Percentiles rank a stretch among this genome's conserved stretches.
Conservation (phyloP, 2,329 filamentous ascomycete genomes). For the Juglanconis oblonga region DNA sequence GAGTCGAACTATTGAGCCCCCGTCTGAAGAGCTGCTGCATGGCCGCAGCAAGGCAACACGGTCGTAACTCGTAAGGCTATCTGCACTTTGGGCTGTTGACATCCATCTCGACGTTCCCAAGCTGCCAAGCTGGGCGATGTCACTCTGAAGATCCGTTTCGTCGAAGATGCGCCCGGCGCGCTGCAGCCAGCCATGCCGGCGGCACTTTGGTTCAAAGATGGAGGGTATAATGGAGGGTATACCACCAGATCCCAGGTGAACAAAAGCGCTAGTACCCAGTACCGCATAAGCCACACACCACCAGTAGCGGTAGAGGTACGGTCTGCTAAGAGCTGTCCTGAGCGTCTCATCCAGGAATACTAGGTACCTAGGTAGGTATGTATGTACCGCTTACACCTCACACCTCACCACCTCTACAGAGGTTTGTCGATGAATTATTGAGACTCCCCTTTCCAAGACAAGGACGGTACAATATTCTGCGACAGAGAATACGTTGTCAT, state of each 20-base stretch:
- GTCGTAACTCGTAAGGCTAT: background rate
- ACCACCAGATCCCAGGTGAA: background rate
- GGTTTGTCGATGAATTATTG: too few relatives aligned
- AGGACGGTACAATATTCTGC: too few relatives aligned
- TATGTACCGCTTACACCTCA: too few relatives aligned
- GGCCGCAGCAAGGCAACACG: background rate
- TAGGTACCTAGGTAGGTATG: too few relatives aligned
- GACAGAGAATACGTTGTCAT: background rate
- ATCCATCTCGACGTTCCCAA: background rate
- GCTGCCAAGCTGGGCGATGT: background rate
- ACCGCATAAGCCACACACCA: background rate
- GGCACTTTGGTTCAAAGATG: background rate
- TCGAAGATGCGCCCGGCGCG: slow-evolving; percentile 3
- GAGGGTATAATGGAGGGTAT: slow-evolving; percentile 7
- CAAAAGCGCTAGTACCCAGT: background rate
- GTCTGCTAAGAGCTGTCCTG: background rate
- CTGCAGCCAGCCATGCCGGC: background rate
- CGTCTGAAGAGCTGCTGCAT: background rate
- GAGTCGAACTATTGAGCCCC: background rate
- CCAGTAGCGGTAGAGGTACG: background rate
- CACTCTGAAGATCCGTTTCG: background rate
- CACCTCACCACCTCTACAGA: too few relatives aligned
- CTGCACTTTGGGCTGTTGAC: background rate
- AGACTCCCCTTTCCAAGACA: too few relatives aligned
- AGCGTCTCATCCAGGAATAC: background rate